These are phyloP conservation scores for Aspergillus sp. DNA, from an alignment of 2,329 filamentous ascomycete genomes.

Conservation along the genomic window DNA sequence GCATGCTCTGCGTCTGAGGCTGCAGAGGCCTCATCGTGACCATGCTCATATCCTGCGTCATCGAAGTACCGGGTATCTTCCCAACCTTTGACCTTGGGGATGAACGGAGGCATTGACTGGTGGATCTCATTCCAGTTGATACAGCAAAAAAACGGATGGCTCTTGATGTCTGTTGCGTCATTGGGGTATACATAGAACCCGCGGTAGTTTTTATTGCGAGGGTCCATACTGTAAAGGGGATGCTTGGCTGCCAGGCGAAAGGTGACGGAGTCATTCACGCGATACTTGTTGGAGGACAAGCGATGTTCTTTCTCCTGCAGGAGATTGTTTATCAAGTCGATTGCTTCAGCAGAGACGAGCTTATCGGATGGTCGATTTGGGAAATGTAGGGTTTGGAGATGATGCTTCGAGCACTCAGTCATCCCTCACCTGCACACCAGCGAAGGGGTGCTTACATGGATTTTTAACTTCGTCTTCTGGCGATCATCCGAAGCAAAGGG, in stretches of 20 bases:
- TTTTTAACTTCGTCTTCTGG: slow-evolving; percentile 81
- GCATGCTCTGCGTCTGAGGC: slow-evolving; percentile 16
- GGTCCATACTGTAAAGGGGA: slow-evolving; percentile 34
- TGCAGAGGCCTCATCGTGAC: slow-evolving; percentile 16
- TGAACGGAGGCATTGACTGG: slow-evolving; percentile 70
- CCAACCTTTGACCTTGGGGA: slow-evolving; percentile 68
- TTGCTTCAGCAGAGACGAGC: slow-evolving; percentile 68
- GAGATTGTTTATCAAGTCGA: slow-evolving; percentile 73
- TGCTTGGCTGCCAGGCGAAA: slow-evolving; percentile 33
- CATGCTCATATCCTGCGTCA: slow-evolving; percentile 62
- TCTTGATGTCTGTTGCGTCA: slow-evolving; percentile 86
- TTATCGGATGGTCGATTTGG: slow-evolving; percentile 60
- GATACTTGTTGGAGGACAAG: slow-evolving; percentile 75
- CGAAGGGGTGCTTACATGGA: slow-evolving; percentile 60
- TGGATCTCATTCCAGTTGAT: slow-evolving; percentile 79
- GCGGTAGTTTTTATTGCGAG: slow-evolving; percentile 44
- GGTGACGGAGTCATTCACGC: slow-evolving; percentile 60
- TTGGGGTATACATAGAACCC: slow-evolving; percentile 74
- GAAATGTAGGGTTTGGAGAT: slow-evolving; percentile 70
- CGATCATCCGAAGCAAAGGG: slow-evolving; percentile 83
- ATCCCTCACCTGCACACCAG: neutral
- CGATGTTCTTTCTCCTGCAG: slow-evolving; percentile 74
- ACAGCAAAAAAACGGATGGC: slow-evolving; percentile 80
- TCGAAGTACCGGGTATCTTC: slow-evolving; percentile 91
- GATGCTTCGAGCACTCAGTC: slow-evolving; percentile 56